phyloP scores from a whole-genome alignment of 2,329 filamentous ascomycete genomes.

The Xylariaceae sp. region DNA sequence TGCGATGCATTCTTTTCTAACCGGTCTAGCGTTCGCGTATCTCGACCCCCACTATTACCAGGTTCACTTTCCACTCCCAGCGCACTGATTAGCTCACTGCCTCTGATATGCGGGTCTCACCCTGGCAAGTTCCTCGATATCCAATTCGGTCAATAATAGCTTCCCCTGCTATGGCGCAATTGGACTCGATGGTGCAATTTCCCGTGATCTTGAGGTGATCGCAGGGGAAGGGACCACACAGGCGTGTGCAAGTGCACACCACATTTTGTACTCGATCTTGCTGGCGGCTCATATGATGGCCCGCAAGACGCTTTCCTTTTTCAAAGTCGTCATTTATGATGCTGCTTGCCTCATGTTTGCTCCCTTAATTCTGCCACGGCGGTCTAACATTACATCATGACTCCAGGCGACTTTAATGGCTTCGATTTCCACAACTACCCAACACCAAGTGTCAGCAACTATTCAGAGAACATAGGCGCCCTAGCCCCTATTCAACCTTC shows the following conservation, averaged over 20 bases:
- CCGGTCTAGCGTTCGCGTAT: slow-evolving; percentile 6
- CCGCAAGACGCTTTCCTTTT: slow-evolving; percentile 16
- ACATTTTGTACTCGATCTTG: slow-evolving; percentile 22
- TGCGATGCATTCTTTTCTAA: slow-evolving; percentile 7
- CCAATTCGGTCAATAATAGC: slow-evolving; percentile 23
- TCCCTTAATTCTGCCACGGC: slow-evolving; percentile 23
- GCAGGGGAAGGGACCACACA: slow-evolving; percentile 12
- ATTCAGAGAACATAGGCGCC: slow-evolving; percentile 38
- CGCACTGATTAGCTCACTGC: slow-evolving; percentile 21
- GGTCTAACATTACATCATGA: slow-evolving; percentile 45
- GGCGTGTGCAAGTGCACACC: slow-evolving; percentile 13
- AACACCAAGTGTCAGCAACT: slow-evolving; percentile 43
- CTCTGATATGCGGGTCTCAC: slow-evolving; percentile 16
- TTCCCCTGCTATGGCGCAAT: slow-evolving; percentile 32
- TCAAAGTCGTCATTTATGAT: slow-evolving; percentile 29
- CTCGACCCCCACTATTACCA: slow-evolving; percentile 12
- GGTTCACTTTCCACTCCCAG: not conserved
- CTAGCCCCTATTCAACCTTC: slow-evolving; percentile 49
- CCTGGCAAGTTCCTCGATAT: slow-evolving; percentile 19
- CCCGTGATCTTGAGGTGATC: slow-evolving; percentile 47
- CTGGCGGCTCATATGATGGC: slow-evolving; percentile 22
- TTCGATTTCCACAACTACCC: slow-evolving; percentile 51
- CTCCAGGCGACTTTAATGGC: slow-evolving; percentile 54
- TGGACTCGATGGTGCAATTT: slow-evolving; percentile 53
- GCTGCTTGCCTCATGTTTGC: slow-evolving; percentile 21